Conservation (phyloP, 768 basidiomycete genomes). For the Rubroboletus pulcherrimus region DNA sequence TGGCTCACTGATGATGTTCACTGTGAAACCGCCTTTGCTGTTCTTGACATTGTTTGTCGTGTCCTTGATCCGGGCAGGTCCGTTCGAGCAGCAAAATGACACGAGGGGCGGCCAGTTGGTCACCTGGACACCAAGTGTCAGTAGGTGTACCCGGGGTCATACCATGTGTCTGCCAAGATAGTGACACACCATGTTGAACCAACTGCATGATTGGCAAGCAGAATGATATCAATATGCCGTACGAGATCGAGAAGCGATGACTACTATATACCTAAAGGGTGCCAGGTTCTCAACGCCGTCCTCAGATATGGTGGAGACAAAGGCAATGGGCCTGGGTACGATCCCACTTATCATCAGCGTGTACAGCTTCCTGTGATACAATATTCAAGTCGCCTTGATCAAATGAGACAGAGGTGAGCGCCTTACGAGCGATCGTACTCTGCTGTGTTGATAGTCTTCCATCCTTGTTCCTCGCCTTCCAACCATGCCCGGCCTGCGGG, state of each 20-base stretch:
- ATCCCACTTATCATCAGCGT: conserved; percentile 37
- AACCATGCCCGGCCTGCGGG: conserved; percentile 32
- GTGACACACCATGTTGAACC: conserved; percentile 26
- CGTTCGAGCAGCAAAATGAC: conserved; percentile 30
- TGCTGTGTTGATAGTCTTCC: conserved; percentile 32
- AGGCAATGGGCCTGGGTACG: conserved; percentile 44
- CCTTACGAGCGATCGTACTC: conserved; percentile 28
- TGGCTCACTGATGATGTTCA: conserved; percentile 56
- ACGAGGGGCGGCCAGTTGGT: conserved; percentile 31
- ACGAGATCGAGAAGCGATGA: background rate
- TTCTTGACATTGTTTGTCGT: conserved; percentile 44
- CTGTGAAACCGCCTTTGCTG: conserved; percentile 46
- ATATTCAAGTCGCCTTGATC: background rate
- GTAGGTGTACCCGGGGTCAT: background rate
- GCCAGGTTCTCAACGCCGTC: conserved; percentile 39
- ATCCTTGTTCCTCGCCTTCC: conserved; percentile 34
- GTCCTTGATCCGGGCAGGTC: conserved; percentile 34
- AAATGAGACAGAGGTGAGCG: background rate
- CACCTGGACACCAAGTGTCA: conserved; percentile 13
- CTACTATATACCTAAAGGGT: conserved; percentile 34
- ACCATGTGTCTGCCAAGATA: background rate
- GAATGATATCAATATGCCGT: conserved; percentile 4
- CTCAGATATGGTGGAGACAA: conserved; percentile 36
- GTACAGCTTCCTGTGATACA: conserved; percentile 26
- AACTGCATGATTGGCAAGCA: conserved; percentile 10